These are phyloP conservation scores for Umbilicus rupestris DNA, from an alignment of 164 flowering plant species.

Conservation along the genomic window DNA sequence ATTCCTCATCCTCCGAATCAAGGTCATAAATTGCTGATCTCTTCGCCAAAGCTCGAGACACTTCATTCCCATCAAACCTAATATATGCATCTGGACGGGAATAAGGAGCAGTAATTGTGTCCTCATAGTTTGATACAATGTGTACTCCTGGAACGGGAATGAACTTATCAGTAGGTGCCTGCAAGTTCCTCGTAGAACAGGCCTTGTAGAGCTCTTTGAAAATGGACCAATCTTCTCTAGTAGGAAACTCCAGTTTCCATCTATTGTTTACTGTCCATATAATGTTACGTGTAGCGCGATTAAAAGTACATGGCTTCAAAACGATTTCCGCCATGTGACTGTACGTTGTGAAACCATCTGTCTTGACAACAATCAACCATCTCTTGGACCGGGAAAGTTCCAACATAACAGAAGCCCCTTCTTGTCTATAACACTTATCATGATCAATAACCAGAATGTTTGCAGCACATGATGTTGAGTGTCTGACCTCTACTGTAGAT, in stretches of 20 bases:
- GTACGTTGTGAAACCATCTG: constrained; percentile 36
- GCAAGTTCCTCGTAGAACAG: constrained; percentile 48
- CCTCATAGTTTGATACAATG: constrained; percentile 36
- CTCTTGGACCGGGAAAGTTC: constrained; percentile 37
- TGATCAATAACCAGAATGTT: constrained; percentile 54
- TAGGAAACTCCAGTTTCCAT: constrained; percentile 79
- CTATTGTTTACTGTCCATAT: constrained; percentile 53
- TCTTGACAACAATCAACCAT: constrained; percentile 51
- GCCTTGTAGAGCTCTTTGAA: constrained; percentile 74
- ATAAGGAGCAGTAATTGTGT: constrained; percentile 20
- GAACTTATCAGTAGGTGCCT: constrained; percentile 21
- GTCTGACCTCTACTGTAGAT: constrained; percentile 21
- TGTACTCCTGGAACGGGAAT: constrained; percentile 80
- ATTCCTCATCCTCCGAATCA: constrained; percentile 79
- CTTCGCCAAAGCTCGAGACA: constrained; percentile 51
- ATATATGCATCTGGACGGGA: constrained; percentile 55
- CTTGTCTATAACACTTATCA: constrained; percentile 58
- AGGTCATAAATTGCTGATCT: constrained; percentile 55
- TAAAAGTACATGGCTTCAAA: constrained; percentile 45
- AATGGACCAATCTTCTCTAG: constrained; percentile 54
- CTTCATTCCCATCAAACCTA: constrained; percentile 37
- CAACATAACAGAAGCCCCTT: constrained; percentile 40
- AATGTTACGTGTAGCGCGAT: constrained; percentile 57
- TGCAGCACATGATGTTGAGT: constrained; percentile 37
- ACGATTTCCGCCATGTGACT: constrained; percentile 33